A percentile compares a stretch with the other conserved stretches of the same genome.
Evolutionary conservation across 495 filamentous ascomycete genomes (phyloP).

Genomic region (Trichoderma reesei): DNA sequence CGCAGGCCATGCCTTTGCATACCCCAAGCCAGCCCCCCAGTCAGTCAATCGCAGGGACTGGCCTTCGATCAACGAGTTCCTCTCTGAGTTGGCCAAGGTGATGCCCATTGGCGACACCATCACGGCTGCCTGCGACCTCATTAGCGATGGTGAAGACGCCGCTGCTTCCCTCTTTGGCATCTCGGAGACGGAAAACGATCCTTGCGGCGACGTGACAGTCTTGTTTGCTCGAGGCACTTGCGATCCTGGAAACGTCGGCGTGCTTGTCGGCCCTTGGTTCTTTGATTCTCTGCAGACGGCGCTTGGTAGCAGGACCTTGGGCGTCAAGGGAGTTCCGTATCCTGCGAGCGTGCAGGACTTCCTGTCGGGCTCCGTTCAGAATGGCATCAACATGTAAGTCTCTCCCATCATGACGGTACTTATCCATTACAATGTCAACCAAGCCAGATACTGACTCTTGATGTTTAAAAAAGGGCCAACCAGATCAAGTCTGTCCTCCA

Average conservation of each 20-base stretch:
- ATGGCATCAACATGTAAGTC: neutral
- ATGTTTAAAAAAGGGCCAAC: constrained; percentile 30
- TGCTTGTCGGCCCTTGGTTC: constrained; percentile 35
- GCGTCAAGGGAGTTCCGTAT: neutral
- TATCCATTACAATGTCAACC: neutral
- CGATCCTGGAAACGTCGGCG: constrained; percentile 40
- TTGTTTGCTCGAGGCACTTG: constrained; percentile 40
- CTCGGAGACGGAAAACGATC: neutral
- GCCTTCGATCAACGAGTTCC: neutral
- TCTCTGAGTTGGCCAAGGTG: neutral
- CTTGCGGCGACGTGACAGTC: constrained; percentile 25
- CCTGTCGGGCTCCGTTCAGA: neutral
- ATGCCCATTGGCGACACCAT: constrained; percentile 1
- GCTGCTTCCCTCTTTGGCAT: neutral
- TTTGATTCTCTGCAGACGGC: constrained; percentile 23
- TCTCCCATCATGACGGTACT: neutral
- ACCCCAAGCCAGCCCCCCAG: neutral
- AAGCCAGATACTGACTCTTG: too few species aligned
- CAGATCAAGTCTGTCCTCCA: constrained; percentile 36
- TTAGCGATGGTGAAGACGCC: neutral
- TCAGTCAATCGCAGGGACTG: neutral
- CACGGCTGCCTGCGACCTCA: neutral
- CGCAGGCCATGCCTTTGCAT: neutral
- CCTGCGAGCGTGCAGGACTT: neutral
- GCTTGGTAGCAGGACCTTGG: neutral